Percentiles rank a stretch among this genome's conserved stretches.
Conservation (phyloP, 352 stramenopile species). For the Phytophthora citrophthora region DNA sequence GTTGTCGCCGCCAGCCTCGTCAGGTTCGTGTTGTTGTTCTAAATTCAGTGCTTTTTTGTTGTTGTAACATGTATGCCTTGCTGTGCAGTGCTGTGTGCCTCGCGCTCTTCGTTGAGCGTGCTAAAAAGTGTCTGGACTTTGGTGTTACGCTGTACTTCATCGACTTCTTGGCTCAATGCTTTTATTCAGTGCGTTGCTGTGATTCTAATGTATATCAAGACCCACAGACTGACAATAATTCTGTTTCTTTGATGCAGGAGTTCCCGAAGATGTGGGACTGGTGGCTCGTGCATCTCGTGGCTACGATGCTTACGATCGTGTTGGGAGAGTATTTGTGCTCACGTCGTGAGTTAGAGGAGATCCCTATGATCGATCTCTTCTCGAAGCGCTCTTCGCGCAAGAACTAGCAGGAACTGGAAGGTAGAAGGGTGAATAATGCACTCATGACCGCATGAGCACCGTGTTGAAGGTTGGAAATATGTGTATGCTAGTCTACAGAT, state of each 20-base stretch:
- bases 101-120: slow-evolving; percentile 84
- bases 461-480: slow-evolving; percentile 12
- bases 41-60: neutral
- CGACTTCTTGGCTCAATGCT: slow-evolving; percentile 79
- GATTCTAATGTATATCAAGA: neutral
- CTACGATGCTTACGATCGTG: slow-evolving; percentile 77
- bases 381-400: slow-evolving; percentile 62
- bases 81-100: slow-evolving; percentile 68
- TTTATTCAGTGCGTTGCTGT: slow-evolving; percentile 73
- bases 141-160: slow-evolving; percentile 90
- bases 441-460: slow-evolving; percentile 1
- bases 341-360: slow-evolving; percentile 86
- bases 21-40: slow-evolving; percentile 31
- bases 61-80: slow-evolving; percentile 3
- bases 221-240: slow-evolving; percentile 1
- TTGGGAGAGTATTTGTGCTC: slow-evolving; percentile 90
- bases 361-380: slow-evolving; percentile 90
- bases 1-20: slow-evolving; percentile 59
- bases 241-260: slow-evolving; percentile 42
- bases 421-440: slow-evolving; percentile 15
- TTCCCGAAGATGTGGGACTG: slow-evolving; percentile 89
- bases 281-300: slow-evolving; percentile 83
- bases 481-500: neutral
- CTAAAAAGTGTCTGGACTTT: slow-evolving; percentile 93
- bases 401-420: slow-evolving; percentile 21